Evolutionary conservation across 139 green algal genomes (phyloP).

Genomic region (Tetraselmis striata): DNA sequence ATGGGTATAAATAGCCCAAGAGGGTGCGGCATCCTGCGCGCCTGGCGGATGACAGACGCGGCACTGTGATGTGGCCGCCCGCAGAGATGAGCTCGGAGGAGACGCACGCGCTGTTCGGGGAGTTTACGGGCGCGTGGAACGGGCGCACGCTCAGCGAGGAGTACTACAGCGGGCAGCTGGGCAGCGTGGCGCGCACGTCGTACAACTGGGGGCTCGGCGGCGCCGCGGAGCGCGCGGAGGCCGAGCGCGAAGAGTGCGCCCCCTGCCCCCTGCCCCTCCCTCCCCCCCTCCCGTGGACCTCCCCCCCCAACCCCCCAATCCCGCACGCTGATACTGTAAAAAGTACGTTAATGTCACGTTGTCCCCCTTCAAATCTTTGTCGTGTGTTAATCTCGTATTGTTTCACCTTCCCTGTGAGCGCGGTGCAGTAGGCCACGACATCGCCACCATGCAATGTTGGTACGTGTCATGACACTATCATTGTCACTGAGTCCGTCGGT

Average conservation of each 20-base stretch:
- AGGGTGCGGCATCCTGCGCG: not conserved
- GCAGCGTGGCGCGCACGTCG: conserved; percentile 28
- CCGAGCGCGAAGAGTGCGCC: not conserved
- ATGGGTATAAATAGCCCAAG: not conserved
- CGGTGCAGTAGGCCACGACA: too few species aligned
- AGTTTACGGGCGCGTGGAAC: conserved; percentile 58
- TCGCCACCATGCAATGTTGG: too few species aligned
- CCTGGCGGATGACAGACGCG: not conserved
- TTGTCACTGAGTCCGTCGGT: too few species aligned
- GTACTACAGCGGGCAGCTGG: conserved; percentile 45
- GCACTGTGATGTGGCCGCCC: not conserved
- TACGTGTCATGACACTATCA: too few species aligned
- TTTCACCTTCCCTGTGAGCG: too few species aligned
- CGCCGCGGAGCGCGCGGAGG: not conserved
- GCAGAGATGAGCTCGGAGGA: conserved; percentile 44
- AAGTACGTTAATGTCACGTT: too few species aligned
- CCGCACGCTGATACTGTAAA: too few species aligned
- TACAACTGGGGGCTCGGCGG: conserved; percentile 41
- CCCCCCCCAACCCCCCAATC: too few species aligned
- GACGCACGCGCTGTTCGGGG: conserved; percentile 36
- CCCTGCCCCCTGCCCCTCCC: too few species aligned
- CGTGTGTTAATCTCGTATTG: too few species aligned
- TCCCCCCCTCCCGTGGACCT: too few species aligned
- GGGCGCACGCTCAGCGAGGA: conserved; percentile 16
- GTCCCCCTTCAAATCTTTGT: too few species aligned